Evolutionary conservation across 2,329 filamentous ascomycete species (phyloP).

Genomic region (Raffaelea deltoideospora): DNA sequence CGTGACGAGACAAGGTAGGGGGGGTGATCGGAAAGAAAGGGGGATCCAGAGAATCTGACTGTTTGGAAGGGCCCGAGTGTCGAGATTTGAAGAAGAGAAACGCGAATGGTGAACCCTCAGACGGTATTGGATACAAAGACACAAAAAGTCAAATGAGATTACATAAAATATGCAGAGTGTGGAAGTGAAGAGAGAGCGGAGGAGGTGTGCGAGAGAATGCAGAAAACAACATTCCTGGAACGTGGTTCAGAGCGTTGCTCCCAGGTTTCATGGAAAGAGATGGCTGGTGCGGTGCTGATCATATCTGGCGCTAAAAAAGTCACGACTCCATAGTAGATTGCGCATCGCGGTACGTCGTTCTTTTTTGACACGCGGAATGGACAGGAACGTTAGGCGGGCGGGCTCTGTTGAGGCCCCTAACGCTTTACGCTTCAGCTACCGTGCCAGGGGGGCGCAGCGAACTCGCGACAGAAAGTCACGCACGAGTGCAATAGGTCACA

Average conservation of each 20-base stretch:
- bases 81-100: too few relatives aligned
- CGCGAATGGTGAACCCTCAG: too few relatives aligned
- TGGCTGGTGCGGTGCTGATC: background rate
- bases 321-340: background rate
- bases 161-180: background rate
- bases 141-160: background rate
- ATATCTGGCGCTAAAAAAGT: background rate
- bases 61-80: too few relatives aligned
- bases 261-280: background rate
- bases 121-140: background rate
- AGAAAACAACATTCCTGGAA: background rate
- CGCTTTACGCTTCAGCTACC: background rate
- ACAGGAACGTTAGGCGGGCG: background rate
- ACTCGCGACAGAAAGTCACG: too few relatives aligned
- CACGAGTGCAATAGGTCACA: too few relatives aligned
- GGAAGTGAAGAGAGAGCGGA: background rate
- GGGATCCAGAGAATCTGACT: too few relatives aligned
- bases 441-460: too few relatives aligned
- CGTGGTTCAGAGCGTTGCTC: background rate
- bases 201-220: background rate
- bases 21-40: too few relatives aligned
- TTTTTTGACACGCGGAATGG: background rate
- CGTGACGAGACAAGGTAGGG: too few relatives aligned
- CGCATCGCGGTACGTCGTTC: constrained; percentile 1
- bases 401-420: background rate